Evolutionary conservation across 1,284 basidiomycete species (phyloP), one percentile per base, ranked within the genome.

Genomic region (Exobasidium rhododendri): DNA sequence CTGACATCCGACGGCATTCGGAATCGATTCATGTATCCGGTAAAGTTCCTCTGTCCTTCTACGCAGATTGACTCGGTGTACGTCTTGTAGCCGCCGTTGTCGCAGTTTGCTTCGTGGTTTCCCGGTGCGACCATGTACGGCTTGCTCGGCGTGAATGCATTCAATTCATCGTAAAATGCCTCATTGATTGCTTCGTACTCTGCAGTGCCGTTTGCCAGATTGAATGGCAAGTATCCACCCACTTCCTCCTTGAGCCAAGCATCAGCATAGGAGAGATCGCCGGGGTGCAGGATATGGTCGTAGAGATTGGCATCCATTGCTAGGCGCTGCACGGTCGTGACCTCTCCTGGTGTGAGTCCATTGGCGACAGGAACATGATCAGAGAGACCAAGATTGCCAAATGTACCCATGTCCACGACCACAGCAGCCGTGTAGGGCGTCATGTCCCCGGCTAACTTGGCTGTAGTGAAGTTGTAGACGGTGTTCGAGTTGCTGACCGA

Each of bases 381-480:
- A 24, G 77, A 73, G 50, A 78, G 77, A 6, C 79, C 80, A 45
- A 67, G 64, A 2, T 73, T 72, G 56, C 80, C 78, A 22, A 76
- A 79, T 63, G 80, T 79, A 5, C 80, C 80, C 78, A 81, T 80
- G 61, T 81, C 80, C 57, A 72, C 70, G 55, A 80, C 61, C 13
- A 79, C 68, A 17, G 75, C 71, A 52, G 76, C 67, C 29, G 62
- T 60, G 65, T 79, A 80, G 29, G 61, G 28, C n/a, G 59, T 35
- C 7, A 35, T 46, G 52, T 70, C 64, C 22, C 68, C 68, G 3
- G 60, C 55, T 13, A 20, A 35, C 24, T 24, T 55, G 10, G 66
- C 61, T 50, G 60, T 66, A 45, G 62, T 70, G 61, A 69, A 69
- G 13, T 63, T 61, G 17, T 43, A 32, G 31, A 58, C 52, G 14